Base-by-base conservation (phyloP, 108 stramenopile species). In the Cafeteria roenbergensis region DNA sequence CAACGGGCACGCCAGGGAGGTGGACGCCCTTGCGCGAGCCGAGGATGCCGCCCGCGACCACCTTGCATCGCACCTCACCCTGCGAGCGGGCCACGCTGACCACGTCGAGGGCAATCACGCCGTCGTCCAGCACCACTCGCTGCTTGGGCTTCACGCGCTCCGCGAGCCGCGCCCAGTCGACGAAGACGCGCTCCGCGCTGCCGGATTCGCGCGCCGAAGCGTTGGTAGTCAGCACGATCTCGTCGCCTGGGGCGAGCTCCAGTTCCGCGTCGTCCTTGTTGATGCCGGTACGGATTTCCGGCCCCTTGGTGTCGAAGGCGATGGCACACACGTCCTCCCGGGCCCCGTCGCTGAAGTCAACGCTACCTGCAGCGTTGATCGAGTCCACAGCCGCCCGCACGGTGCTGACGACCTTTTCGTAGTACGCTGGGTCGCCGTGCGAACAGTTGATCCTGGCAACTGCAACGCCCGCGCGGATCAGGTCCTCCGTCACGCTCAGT, bases 1-100 rank as follows among this genome's bases (percentile, higher is more conserved):
- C 86, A 33, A 88, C 70, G 55, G 76, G 74, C 48, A 75, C 64
- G 63, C 71, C 79, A 0, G 90, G 90, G 26, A 91, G 71, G 62
- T 91, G 89, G 0, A 91, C 90, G 21, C 90, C 88, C 67, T 87
- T 84, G 24, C 76, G 30, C 70, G 79, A 78, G 60, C 85, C 85
- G 68, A 91, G 82, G 32, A 75, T 81, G 22, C 85, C 90, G 33
- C 74, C 80, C 66, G 85, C 85, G 65, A 78, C 66, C 25, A 84
- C 86, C 20, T 65, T 58, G 64, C 77, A 81, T 3, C 70, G 66
- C 26, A 87, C 82, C n/a, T 14, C 42, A 22, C 53, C 32, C n/a
- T 31, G 73, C 62, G 72, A 69, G 28, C n/a, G n/a, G n/a, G n/a
- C n/a, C n/a, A 79, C 72, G 37, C 55, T 60, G 51, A 51, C 42